Base-by-base conservation (phyloP, 1,284 basidiomycete genomes). In the Naganishia sp. region DNA sequence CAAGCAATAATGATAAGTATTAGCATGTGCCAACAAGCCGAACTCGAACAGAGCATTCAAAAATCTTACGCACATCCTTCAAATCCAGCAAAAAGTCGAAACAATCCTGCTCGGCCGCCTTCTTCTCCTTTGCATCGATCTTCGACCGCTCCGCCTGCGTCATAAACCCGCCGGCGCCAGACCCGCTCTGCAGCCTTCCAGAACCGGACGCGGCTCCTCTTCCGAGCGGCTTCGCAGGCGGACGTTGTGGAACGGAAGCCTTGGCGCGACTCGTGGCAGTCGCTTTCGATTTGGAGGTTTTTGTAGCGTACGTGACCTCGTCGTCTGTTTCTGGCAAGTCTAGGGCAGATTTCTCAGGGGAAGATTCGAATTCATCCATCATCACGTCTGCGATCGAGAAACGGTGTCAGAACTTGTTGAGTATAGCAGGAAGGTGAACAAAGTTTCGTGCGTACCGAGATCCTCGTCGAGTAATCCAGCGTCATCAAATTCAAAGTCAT, bases 131-230 rank as follows among this genome's bases (percentile, higher is more conserved):
- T 72, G 87, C 89, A 39, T 85, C 84, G 71, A 88, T 84, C 63
- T 86, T 85, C 7, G 90, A 85, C 70, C 85, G 86, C 77, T 97
- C 94, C 0, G 94, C 93, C 11, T 88, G 88, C 18, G 94, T 96
- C 69, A 94, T 90, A 66, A 78, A 75, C 6, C 63, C 71, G 74
- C 55, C 66, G 53, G 49, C 67, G 49, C 56, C 55, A 25, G 52
- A 54, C 51, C 18, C 46, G 39, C 15, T 66, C 53, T 52, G 10
- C 39, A 42, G 41, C 25, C 39, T 52, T 65, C 55, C 46, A 6
- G 41, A 47, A 25, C 51, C 45, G 9, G 58, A n/a, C 35, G 35
- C 35, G 28, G 25, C 17, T 31, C 43, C 62, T 3, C 63, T 45
- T 10, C 31, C 17, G 9, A 68, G 52, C 6, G 66, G 65, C 41